A percentile compares a stretch with the other conserved stretches of the same genome.
Conservation (phyloP, 2,329 filamentous ascomycete genomes). For the Myriangium duriaei region DNA sequence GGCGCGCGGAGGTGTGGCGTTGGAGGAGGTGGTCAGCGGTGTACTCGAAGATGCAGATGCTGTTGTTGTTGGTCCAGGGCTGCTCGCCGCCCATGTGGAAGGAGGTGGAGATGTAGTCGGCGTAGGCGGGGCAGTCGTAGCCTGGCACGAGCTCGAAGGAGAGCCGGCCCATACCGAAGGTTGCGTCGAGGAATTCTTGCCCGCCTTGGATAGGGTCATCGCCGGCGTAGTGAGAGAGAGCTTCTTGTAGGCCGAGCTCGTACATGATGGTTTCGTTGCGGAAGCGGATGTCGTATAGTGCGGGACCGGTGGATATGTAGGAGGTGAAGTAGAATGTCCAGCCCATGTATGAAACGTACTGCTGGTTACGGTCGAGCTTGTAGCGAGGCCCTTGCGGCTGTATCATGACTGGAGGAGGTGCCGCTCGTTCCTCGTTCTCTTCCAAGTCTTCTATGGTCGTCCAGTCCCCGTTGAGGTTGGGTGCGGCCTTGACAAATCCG, state of each 20-base stretch:
- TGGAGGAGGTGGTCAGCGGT: slow-evolving; percentile 38
- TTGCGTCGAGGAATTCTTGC: slow-evolving; percentile 19
- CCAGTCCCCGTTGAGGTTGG: slow-evolving; percentile 40
- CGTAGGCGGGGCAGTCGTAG: slow-evolving; percentile 42
- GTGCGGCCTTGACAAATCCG: slow-evolving; percentile 35
- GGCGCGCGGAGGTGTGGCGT: slow-evolving; percentile 33
- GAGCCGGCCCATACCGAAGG: slow-evolving; percentile 32
- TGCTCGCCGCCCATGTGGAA: slow-evolving; percentile 32
- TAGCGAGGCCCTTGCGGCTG: slow-evolving; percentile 29
- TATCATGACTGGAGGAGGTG: slow-evolving; percentile 32
- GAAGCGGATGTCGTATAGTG: slow-evolving; percentile 39
- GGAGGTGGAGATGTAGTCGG: slow-evolving; percentile 38
- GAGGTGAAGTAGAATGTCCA: slow-evolving; percentile 41
- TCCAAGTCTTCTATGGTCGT: slow-evolving; percentile 29
- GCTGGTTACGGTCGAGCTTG: slow-evolving; percentile 31
- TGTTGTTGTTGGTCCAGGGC: slow-evolving; percentile 33
- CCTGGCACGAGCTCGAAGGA: slow-evolving; percentile 37
- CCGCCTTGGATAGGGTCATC: slow-evolving; percentile 34
- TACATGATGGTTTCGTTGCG: slow-evolving; percentile 40
- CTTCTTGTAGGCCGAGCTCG: slow-evolving; percentile 42
- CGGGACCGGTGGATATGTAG: slow-evolving; percentile 33
- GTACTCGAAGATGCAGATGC: slow-evolving; percentile 45
- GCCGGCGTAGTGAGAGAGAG: slow-evolving; percentile 40
- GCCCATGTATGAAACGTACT: slow-evolving; percentile 41
- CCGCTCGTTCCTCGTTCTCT: slow-evolving; percentile 35